Base-by-base conservation (phyloP, 257 asterid genomes). In the Solanum lycopersicoides region DNA sequence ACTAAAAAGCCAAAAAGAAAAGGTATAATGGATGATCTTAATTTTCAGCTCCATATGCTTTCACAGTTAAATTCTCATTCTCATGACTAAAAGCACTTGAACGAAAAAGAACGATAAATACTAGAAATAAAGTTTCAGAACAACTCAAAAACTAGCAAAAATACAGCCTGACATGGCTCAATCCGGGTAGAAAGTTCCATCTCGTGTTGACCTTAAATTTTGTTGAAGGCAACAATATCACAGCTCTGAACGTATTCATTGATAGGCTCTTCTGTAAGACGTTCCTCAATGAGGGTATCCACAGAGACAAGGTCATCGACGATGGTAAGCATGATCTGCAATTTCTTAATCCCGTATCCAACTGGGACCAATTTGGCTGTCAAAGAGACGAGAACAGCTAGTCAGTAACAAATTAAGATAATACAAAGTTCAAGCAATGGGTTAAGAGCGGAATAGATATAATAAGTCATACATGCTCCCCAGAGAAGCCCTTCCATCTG, bases 321-420 rank as follows among this genome's bases (percentile, higher is more conserved):
- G 28, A 96, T 95, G 83, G 98, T 92, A 32, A 95, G 89, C 98
- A 96, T 94, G 89, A 95, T 93, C 89, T 94, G 97, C 89, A 96
- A 83, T 88, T 96, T 96, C 96, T 96, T 96, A 85, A 95, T 96
- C 21, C 99, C 98, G 47, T 95, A 96, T 73, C 99, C 98, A 83
- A 96, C 98, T 0, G 98, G 95, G 23, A 91, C 94, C 89, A 96
- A 90, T 90, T 96, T 96, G 50, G 98, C 98, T 95, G 98, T 89
- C 73, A 50, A 14, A 87, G 32, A 86, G 20, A 25, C 47, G 42
- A 25, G 39, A 35, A 82, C 63, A 34, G 53, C 16, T 35, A 34
- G 56, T 86, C 37, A 77, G 84, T 84, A 3, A 12, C 69, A 73
- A 76, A 3, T 3, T 4, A 2, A 32, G 35, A 18, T 11, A 34